These are phyloP conservation scores for Vigna hirtella DNA, from an alignment of 306 rosid genomes.

Conservation along the genomic window DNA sequence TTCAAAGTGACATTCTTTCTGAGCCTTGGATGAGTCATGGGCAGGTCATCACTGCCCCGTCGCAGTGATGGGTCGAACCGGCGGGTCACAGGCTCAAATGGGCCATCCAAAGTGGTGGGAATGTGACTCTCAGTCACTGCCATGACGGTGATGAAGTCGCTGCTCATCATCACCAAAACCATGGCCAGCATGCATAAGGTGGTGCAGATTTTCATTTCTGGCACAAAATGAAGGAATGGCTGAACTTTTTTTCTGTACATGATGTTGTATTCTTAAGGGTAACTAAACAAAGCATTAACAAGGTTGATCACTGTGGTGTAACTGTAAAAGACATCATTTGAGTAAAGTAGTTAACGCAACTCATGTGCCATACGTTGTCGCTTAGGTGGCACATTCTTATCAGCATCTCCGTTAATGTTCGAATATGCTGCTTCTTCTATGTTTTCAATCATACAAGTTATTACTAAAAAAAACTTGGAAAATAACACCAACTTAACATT, in stretches of 20 bases:
- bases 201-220: conserved; percentile 48
- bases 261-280: background rate
- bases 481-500: too few relatives aligned
- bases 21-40: conserved; percentile 87
- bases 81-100: conserved; percentile 73
- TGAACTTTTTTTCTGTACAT: background rate
- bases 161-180: conserved; percentile 37
- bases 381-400: conserved; percentile 22
- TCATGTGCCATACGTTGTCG: background rate
- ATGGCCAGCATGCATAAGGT: conserved; percentile 44
- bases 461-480: too few relatives aligned
- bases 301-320: background rate
- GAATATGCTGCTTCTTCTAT: conserved; percentile 41
- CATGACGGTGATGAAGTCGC: conserved; percentile 23
- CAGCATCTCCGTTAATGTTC: conserved; percentile 25
- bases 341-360: background rate
- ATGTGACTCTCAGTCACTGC: conserved; percentile 53
- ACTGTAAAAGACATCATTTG: conserved; percentile 10
- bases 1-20: conserved; percentile 71
- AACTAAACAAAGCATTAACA: background rate
- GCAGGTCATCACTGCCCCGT: conserved; percentile 83
- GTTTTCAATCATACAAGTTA: background rate
- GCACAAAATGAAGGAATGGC: conserved; percentile 1
- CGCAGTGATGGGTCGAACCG: conserved; percentile 72
- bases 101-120: conserved; percentile 87